Conservation (phyloP, 1,139 yeast species). For the Yamadazyma aaseri region DNA sequence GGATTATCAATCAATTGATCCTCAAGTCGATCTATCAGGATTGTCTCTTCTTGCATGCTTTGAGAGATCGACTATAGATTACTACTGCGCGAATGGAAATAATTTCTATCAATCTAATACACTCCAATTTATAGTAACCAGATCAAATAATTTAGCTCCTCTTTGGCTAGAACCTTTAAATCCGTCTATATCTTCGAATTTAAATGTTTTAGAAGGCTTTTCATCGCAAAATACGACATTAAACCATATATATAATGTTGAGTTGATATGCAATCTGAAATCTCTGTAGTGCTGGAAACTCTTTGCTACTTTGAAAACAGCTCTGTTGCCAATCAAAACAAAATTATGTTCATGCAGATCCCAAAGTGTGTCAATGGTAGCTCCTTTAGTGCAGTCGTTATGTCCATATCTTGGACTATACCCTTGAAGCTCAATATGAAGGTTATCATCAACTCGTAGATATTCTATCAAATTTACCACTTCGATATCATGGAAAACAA, state of each 20-base stretch:
- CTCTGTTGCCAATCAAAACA: background rate
- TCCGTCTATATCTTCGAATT: slow-evolving; percentile 49
- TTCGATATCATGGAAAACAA: slow-evolving; percentile 1
- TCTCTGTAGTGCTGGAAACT: slow-evolving; percentile 1
- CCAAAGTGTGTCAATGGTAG: background rate
- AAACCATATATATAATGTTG: slow-evolving; percentile 29
- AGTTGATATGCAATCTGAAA: slow-evolving; percentile 8
- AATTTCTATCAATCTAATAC: background rate
- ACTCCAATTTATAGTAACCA: slow-evolving; percentile 7
- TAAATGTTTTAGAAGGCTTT: background rate
- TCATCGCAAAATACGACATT: slow-evolving; percentile 16
- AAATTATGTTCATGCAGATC: background rate
- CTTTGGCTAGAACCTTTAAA: slow-evolving; percentile 55
- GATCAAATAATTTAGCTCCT: slow-evolving; percentile 55
- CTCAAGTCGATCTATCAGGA: slow-evolving; percentile 45
- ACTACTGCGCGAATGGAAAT: background rate
- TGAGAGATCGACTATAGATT: background rate
- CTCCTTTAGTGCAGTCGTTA: slow-evolving; percentile 3
- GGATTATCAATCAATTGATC: slow-evolving; percentile 50
- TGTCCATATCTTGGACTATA: slow-evolving; percentile 3
- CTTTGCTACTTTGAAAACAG: background rate
- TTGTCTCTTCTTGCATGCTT: slow-evolving; percentile 35
- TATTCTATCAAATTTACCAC: slow-evolving; percentile 1
- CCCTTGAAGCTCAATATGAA: slow-evolving; percentile 2
- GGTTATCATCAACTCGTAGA: background rate